Base-by-base conservation (phyloP, 2,329 filamentous ascomycete genomes). In the Pseudogymnoascus sp. region DNA sequence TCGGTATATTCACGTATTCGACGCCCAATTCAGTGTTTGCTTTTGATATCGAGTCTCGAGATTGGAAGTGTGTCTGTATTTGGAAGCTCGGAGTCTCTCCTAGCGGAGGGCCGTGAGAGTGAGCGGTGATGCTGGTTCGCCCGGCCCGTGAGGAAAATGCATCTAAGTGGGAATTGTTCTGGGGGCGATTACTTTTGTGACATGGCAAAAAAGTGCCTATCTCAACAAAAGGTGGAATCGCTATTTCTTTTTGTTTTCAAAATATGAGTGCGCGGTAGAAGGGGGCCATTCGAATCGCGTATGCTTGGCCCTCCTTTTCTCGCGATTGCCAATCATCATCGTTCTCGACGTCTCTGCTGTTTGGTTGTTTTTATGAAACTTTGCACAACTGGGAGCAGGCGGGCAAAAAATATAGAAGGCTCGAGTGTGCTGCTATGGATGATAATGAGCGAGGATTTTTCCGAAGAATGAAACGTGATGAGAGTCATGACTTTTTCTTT, bases 71-170 rank as follows among this genome's bases (percentile, higher is more conserved):
- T 52, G 8, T 7, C 26, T 52, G 45, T 52, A 52, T 52, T 52
- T 52, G 45, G 45, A 52, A 52, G 23, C 14, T 52, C 8, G 45
- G 45, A 52, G 45, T 52, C 45, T 52, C 45, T 52, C 68, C 66
- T 63, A 45, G 60, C 45, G 62, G 68, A 67, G 68, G 70, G 66
- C 63, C 66, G 70, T 72, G 71, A 72, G 68, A 67, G 70, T 69
- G 72, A 73, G 72, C 67, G 69, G 65, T 52, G 45, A 52, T 61
- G 66, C 69, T 73, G 72, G 69, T 72, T 74, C 72, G 69, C 66
- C 68, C 72, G 72, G 68, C 64, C 64, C 68, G 67, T 65, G 71
- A 66, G 71, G 71, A 70, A 66, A 63, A 43, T 23, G 45, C 26
- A 52, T 52, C 45, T 52, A 52, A 52, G 45, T 52, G 45, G 45